Conservation (phyloP, 371 early-diverging fungal species). For the Aphelidium insulamus region DNA sequence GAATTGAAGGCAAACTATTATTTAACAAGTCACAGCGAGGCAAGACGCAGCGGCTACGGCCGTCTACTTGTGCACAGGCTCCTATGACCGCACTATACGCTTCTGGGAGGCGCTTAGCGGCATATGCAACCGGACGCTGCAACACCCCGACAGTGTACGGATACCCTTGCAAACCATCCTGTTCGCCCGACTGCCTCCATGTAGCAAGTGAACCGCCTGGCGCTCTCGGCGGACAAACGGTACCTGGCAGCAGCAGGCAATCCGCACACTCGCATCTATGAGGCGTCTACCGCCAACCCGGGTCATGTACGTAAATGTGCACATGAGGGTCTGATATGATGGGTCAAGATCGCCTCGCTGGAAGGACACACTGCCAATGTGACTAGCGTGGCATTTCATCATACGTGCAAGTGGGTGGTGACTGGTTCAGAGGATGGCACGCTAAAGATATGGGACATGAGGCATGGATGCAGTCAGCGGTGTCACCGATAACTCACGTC, state of each 20-base stretch:
- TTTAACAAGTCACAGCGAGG: no score
- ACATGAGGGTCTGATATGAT: background rate
- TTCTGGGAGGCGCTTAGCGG: slow-evolving; percentile 94
- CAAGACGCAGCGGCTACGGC: no score
- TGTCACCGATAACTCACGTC: slow-evolving; percentile 5
- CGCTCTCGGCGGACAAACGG: slow-evolving; percentile 81
- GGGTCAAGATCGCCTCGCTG: slow-evolving; percentile 35
- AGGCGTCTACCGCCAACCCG: slow-evolving; percentile 50
- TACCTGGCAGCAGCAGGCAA: slow-evolving; percentile 78
- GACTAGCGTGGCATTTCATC: slow-evolving; percentile 76
- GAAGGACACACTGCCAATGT: slow-evolving; percentile 78
- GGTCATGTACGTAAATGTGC: slow-evolving; percentile 31
- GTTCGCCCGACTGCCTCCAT: background rate
- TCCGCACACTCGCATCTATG: slow-evolving; percentile 49
- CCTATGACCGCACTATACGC: slow-evolving; percentile 88
- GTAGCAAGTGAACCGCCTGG: slow-evolving; percentile 79
- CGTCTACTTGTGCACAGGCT: no score
- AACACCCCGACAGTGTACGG: slow-evolving; percentile 60
- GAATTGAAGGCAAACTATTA: no score
- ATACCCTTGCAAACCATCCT: background rate
- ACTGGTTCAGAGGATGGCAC: slow-evolving; percentile 83
- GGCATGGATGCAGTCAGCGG: slow-evolving; percentile 12
- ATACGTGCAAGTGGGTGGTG: slow-evolving; percentile 79
- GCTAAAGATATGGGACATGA: slow-evolving; percentile 75
- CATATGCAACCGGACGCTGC: slow-evolving; percentile 77